A percentile compares a stretch with the other conserved stretches of the same genome.
phyloP scores from a whole-genome alignment of 352 stramenopile genomes.

The Phytophthora constricta region DNA sequence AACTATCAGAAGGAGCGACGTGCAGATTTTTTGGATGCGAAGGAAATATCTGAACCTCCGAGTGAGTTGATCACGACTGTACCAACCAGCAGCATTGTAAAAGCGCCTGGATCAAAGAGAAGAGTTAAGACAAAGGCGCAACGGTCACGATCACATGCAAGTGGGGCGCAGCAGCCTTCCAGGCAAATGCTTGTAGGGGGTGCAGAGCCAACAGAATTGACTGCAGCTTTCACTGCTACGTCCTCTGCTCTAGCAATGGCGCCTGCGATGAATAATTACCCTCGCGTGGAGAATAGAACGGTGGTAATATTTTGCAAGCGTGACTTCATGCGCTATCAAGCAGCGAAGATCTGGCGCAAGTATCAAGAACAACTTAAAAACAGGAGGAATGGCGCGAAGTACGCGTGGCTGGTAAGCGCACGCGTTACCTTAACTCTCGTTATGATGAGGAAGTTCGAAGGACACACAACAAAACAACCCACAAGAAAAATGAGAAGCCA shows the following conservation, averaged over 20 bases:
- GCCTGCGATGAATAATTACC: not conserved
- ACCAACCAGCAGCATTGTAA: not conserved
- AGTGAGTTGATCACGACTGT: not conserved
- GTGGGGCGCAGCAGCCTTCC: not conserved
- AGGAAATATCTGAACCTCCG: not conserved
- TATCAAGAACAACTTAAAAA: slow-evolving; percentile 71
- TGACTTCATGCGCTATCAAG: slow-evolving; percentile 82
- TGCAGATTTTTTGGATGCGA: too few relatives aligned
- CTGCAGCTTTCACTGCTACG: not conserved
- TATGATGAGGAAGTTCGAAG: slow-evolving; percentile 43
- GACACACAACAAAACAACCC: slow-evolving; percentile 17
- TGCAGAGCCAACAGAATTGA: slow-evolving; percentile 4
- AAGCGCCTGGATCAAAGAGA: slow-evolving; percentile 18
- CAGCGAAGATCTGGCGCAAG: slow-evolving; percentile 71
- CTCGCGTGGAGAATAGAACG: slow-evolving; percentile 47
- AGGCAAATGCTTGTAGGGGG: not conserved
- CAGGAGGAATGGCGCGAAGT: slow-evolving; percentile 53
- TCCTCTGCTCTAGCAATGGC: not conserved
- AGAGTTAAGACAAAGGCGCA: slow-evolving; percentile 20
- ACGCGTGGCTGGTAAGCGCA: slow-evolving; percentile 57
- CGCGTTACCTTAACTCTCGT: slow-evolving; percentile 52
- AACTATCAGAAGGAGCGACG: not conserved
- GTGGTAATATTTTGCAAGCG: slow-evolving; percentile 87
- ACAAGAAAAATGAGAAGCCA: slow-evolving; percentile 22
- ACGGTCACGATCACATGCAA: not conserved